These are phyloP conservation scores for Zygoascus flipseniorum DNA, from an alignment of 805 yeast species.

Conservation along the genomic window DNA sequence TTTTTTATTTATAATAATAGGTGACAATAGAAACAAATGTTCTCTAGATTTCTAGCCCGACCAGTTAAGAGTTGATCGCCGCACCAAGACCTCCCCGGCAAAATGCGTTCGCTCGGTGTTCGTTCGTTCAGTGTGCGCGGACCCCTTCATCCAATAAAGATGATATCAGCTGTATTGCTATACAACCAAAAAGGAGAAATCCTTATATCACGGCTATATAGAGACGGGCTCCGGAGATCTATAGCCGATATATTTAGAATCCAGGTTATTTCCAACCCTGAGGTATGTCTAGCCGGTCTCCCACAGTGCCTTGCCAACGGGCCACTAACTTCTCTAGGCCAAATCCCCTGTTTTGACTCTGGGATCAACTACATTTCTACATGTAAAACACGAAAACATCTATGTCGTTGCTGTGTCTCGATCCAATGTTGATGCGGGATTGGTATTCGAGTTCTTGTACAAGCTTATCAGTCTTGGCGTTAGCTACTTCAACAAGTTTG, in stretches of 20 bases:
- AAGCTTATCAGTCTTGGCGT: slow-evolving; percentile 48
- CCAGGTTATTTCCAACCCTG: slow-evolving; percentile 70
- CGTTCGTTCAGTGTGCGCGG: too few species aligned
- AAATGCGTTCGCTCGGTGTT: too few species aligned
- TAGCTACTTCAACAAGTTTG: slow-evolving; percentile 33
- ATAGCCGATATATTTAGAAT: slow-evolving; percentile 85
- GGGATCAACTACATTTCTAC: slow-evolving; percentile 87
- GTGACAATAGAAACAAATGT: too few species aligned
- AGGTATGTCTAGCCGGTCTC: slow-evolving; percentile 22
- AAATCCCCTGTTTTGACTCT: slow-evolving; percentile 70
- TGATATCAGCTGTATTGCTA: slow-evolving; percentile 80
- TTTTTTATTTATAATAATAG: too few species aligned
- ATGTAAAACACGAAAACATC: slow-evolving; percentile 50
- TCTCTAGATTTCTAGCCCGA: too few species aligned
- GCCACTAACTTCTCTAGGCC: slow-evolving; percentile 22
- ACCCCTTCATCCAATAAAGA: slow-evolving; percentile 22
- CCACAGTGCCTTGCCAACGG: not conserved
- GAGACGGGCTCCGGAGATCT: slow-evolving; percentile 68
- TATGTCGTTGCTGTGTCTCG: slow-evolving; percentile 89
- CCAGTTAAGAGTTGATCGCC: too few species aligned
- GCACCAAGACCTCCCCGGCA: too few species aligned
- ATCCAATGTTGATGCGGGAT: slow-evolving; percentile 76
- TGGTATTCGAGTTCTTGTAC: slow-evolving; percentile 70
- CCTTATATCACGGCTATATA: slow-evolving; percentile 61
- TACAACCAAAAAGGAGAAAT: slow-evolving; percentile 79